Evolutionary conservation across 2,329 filamentous ascomycete genomes (phyloP), one percentile per base, ranked within the genome.

Genomic region (Emergomyces pasteurianus): DNA sequence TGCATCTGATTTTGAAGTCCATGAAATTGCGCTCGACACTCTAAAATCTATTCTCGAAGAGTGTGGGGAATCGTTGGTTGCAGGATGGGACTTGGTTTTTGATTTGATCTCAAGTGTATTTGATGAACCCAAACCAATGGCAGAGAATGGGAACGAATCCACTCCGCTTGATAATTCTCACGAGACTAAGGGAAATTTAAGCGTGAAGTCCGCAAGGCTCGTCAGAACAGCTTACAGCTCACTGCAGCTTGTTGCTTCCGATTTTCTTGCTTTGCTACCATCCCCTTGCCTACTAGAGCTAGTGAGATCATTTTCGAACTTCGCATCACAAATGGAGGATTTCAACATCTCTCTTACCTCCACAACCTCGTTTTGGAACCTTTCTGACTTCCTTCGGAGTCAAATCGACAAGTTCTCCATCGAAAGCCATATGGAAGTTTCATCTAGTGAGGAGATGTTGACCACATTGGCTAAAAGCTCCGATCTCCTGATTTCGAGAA

Each of bases 331-430:
- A 72, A 82, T 87, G 65, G 89, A 95, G 66, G 94, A 99, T 70
- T 80, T 99, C 43, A 99, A 99, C 67, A 95, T 97, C 68, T 92
- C 92, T 0, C 79, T 99, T 31, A 97, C 94, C 40, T 94, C 92
- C 0, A 89, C 96, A 9, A 96, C 92, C 0, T 94, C 95, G 70
- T 95, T 96, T 72, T 96, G 92, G 90, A 92, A 92, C 59, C 83
- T 96, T 8, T 96, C 92, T 0, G 92, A 96, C 72, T 94, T 92
- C 65, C 79, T 97, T 23, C 81, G 83, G 60, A 74, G 75, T 8
- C 76, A 78, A 43, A 77, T 78, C 56, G 75, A 78, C 26, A 67
- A 71, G 14, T 74, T 74, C 58, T 73, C 69, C 1, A 69, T 75
- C 58, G 73, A 74, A 59, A 67, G 66, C 14, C 68, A 73, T 58